A percentile compares a stretch with the other conserved stretches of the same genome.
phyloP scores from a whole-genome alignment of 2,329 filamentous ascomycete species.

The Cyphellophora europaea region DNA sequence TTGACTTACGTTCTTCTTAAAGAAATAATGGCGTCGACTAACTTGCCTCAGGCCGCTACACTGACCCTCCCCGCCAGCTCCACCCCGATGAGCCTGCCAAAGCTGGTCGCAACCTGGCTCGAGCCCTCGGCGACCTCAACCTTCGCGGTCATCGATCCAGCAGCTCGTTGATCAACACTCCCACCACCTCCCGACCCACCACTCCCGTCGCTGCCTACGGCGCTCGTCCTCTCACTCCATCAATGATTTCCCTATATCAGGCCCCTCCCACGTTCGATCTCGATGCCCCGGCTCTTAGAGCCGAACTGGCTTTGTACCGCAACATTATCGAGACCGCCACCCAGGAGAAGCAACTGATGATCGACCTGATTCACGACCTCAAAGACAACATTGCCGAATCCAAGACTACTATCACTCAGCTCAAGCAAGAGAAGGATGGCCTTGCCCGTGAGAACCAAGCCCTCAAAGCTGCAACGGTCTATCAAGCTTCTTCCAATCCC shows the following conservation, averaged over 20 bases:
- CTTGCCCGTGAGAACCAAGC: neutral
- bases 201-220: slow-evolving; percentile 2
- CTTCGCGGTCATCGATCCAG: slow-evolving; percentile 6
- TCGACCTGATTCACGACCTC: slow-evolving; percentile 1
- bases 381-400: neutral
- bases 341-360: neutral
- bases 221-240: slow-evolving; percentile 6
- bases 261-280: neutral
- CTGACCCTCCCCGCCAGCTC: slow-evolving; percentile 10
- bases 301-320: slow-evolving; percentile 1
- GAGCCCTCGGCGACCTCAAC: slow-evolving; percentile 11
- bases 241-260: neutral
- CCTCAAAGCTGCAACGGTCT: too few relatives aligned
- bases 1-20: slow-evolving; percentile 4
- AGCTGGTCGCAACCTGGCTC: slow-evolving; percentile 17
- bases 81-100: slow-evolving; percentile 14
- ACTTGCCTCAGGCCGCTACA: slow-evolving; percentile 7
- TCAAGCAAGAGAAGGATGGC: slow-evolving; percentile 10
- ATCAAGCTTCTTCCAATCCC: neutral
- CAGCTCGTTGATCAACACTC: neutral
- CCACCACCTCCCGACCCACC: neutral
- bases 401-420: slow-evolving; percentile 2
- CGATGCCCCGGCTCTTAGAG: neutral
- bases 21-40: neutral
- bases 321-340: neutral